Conservation (phyloP, 495 filamentous ascomycete species). For the Xylaria acuta region DNA sequence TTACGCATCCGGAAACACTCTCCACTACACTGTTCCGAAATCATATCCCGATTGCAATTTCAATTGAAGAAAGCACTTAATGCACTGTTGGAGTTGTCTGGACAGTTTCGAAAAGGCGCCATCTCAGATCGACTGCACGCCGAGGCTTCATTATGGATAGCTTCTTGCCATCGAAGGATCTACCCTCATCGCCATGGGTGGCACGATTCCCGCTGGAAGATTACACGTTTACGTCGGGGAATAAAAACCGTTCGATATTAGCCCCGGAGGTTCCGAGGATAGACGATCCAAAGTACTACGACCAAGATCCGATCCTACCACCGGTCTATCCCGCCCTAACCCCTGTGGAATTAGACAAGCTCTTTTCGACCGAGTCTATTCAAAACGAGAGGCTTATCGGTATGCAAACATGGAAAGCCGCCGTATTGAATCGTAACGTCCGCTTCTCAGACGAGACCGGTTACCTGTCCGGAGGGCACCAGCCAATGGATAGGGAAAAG, state of each 20-base stretch:
- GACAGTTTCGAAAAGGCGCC: not conserved
- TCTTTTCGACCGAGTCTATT: not conserved
- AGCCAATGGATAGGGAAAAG: not conserved
- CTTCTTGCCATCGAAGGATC: not conserved
- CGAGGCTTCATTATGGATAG: not conserved
- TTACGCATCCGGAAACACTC: constrained; percentile 10
- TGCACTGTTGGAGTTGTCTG: not conserved
- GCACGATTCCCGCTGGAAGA: not conserved
- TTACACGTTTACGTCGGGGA: not conserved
- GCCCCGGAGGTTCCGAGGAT: not conserved
- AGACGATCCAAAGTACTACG: constrained; percentile 18
- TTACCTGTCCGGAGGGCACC: not conserved
- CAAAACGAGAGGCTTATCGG: not conserved
- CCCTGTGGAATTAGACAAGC: not conserved
- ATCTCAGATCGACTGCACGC: not conserved
- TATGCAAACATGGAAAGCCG: not conserved
- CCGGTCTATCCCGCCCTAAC: not conserved
- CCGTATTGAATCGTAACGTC: constrained; percentile 2
- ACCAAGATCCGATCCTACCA: not conserved
- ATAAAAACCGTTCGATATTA: not conserved
- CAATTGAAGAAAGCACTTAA: not conserved
- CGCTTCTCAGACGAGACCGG: not conserved
- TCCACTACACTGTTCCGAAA: not conserved
- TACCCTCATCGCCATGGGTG: constrained; percentile 10
- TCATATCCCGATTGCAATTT: not conserved